Percentiles rank a stretch among this genome's conserved stretches.
These are phyloP conservation scores for Mycena sp. DNA, from an alignment of 1,284 basidiomycete species.

Conservation along the genomic window DNA sequence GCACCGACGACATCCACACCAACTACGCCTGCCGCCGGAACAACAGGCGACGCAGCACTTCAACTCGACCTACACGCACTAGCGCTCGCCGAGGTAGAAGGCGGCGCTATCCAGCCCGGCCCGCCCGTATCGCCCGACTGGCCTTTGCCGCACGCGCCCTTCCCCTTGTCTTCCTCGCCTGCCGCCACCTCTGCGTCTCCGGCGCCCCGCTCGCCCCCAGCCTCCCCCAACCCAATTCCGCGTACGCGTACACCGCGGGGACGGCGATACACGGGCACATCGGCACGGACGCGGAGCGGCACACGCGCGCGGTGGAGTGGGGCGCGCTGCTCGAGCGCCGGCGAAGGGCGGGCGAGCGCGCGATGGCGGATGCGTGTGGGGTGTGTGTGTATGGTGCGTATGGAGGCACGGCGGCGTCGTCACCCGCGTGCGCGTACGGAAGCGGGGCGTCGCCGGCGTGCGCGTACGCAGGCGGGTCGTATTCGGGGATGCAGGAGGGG, in stretches of 20 bases:
- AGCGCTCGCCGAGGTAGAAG: neutral
- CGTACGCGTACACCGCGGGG: too few relatives aligned
- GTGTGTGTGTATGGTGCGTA: neutral
- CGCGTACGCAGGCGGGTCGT: too few relatives aligned
- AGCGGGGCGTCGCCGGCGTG: too few relatives aligned
- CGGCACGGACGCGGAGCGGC: too few relatives aligned
- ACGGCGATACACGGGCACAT: too few relatives aligned
- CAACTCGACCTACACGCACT: neutral
- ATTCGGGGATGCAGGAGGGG: too few relatives aligned
- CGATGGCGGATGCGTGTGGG: too few relatives aligned
- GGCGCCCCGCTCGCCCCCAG: neutral
- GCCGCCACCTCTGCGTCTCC: neutral
- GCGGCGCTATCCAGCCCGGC: neutral
- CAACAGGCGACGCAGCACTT: too few relatives aligned
- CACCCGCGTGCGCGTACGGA: too few relatives aligned
- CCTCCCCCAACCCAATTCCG: neutral
- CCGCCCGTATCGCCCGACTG: constrained; percentile 26
- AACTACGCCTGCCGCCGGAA: neutral
- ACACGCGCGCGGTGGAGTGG: constrained; percentile 30
- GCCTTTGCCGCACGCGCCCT: constrained; percentile 26
- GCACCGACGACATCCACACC: too few relatives aligned
- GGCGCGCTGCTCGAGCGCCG: constrained; percentile 20
- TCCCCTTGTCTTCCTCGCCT: neutral
- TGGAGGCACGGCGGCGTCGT: neutral
- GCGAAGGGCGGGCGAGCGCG: constrained; percentile 20